Percentiles rank a stretch among this genome's conserved stretches.
These are phyloP conservation scores for Phalaenopsis equestris DNA, from an alignment of 106 monocot genomes.

Conservation along the genomic window DNA sequence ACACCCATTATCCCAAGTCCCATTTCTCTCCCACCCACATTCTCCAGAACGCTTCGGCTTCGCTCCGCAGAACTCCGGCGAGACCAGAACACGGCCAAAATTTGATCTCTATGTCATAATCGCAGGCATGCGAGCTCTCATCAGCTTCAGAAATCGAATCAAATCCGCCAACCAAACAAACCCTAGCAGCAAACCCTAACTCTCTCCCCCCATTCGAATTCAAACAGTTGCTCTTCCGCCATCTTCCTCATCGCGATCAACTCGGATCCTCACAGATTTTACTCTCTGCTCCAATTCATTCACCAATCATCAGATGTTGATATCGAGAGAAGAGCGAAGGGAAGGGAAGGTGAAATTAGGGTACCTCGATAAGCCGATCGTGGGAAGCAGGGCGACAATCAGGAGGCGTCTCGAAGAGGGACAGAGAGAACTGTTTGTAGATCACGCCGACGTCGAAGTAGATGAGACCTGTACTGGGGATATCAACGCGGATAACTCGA, in stretches of 20 bases:
- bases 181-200: neutral
- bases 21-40: too few species aligned
- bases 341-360: neutral
- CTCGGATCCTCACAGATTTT: neutral
- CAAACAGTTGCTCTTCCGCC: neutral
- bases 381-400: slow-evolving; percentile 19
- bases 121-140: neutral
- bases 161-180: neutral
- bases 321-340: neutral
- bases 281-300: neutral
- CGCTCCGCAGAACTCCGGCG: too few species aligned
- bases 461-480: slow-evolving; percentile 50
- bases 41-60: too few species aligned
- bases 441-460: slow-evolving; percentile 63
- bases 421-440: slow-evolving; percentile 43
- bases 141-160: neutral
- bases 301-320: neutral
- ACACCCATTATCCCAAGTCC: too few species aligned
- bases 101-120: too few species aligned
- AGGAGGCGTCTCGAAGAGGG: slow-evolving; percentile 48
- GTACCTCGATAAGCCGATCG: neutral
- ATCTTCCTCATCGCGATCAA: neutral
- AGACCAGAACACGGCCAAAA: too few species aligned
- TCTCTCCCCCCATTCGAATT: neutral
- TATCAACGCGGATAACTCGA: slow-evolving; percentile 40